Conservation (phyloP, 2,329 filamentous ascomycete species). For the Pseudopyrenochaeta lycopersici region DNA sequence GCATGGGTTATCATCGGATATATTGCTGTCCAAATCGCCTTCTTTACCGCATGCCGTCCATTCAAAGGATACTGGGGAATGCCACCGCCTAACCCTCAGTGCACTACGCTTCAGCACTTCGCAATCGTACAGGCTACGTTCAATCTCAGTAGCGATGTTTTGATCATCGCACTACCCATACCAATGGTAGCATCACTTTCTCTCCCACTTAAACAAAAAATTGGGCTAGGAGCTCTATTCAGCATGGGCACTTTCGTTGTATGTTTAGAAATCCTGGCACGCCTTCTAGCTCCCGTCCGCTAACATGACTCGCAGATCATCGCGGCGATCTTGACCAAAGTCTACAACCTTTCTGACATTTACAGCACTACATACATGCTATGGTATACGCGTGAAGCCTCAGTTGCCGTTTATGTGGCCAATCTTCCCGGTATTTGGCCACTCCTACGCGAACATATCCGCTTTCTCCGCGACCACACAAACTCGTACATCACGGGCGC, state of each 20-base stretch:
- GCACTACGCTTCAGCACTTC: conserved; percentile 65
- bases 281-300: neutral
- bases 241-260: conserved; percentile 62
- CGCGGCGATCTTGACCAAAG: conserved; percentile 58
- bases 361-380: conserved; percentile 53
- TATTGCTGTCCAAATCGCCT: conserved; percentile 63
- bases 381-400: conserved; percentile 65
- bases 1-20: conserved; percentile 60
- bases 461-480: conserved; percentile 38
- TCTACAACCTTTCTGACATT: conserved; percentile 56
- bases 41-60: conserved; percentile 63
- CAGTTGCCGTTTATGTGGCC: conserved; percentile 62
- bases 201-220: conserved; percentile 62
- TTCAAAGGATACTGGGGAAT: conserved; percentile 67
- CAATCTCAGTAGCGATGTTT: conserved; percentile 68
- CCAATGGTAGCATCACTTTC: conserved; percentile 62
- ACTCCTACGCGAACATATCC: conserved; percentile 56
- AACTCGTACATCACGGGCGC: conserved; percentile 21
- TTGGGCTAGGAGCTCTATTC: conserved; percentile 61
- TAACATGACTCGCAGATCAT: conserved; percentile 40
- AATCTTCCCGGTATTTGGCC: conserved; percentile 65
- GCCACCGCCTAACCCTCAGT: conserved; percentile 63
- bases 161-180: conserved; percentile 67
- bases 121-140: conserved; percentile 67
- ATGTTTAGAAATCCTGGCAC: conserved; percentile 8